Evolutionary conservation across 2,329 filamentous ascomycete genomes (phyloP).

Genomic region (Calonectria pseudoreteaudii): DNA sequence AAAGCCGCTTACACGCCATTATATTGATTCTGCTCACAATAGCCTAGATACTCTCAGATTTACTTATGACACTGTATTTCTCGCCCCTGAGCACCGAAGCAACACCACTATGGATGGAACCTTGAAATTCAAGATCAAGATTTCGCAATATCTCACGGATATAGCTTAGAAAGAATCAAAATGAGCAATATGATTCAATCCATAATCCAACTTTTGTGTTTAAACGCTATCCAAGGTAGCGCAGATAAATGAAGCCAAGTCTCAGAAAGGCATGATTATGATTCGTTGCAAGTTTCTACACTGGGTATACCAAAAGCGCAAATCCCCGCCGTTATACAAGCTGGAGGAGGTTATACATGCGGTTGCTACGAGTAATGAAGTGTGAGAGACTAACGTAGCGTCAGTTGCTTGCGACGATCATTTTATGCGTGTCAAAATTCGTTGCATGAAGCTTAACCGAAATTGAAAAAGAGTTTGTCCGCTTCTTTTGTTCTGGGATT

Average conservation of each 20-base stretch:
- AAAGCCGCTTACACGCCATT: neutral
- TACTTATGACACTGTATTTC: too few species aligned
- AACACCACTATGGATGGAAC: too few species aligned
- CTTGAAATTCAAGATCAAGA: too few species aligned
- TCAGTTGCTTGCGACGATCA: neutral
- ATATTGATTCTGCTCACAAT: neutral
- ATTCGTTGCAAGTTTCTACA: neutral
- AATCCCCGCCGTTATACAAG: neutral
- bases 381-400: neutral
- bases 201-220: neutral
- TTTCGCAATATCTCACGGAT: neutral
- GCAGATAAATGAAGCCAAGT: neutral
- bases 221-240: neutral
- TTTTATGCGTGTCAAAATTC: neutral
- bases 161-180: neutral
- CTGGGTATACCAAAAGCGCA: neutral
- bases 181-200: neutral
- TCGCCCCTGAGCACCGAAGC: neutral
- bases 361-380: neutral
- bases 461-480: neutral
- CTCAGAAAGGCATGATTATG: neutral
- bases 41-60: neutral
- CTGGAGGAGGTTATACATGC: neutral
- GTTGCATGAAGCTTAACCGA: neutral
- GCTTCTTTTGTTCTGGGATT: too few species aligned